Conservation (phyloP, 2,329 filamentous ascomycete species). For the Zymoseptoria ardabiliae region DNA sequence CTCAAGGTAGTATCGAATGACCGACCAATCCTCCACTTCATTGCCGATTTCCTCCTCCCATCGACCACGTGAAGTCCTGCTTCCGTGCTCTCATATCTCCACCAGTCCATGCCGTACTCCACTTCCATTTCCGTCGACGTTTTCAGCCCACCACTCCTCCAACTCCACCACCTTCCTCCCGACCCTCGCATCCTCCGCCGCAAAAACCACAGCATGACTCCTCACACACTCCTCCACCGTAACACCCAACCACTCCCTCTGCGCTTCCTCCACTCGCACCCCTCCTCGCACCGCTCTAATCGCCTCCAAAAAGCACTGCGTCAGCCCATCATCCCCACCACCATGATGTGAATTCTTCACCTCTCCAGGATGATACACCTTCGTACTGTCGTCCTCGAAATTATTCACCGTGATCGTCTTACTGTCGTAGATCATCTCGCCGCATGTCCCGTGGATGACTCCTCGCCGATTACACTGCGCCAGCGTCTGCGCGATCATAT, state of each 20-base stretch:
- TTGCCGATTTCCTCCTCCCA: too few relatives aligned
- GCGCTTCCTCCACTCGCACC: constrained; percentile 61
- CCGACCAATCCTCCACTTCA: too few relatives aligned
- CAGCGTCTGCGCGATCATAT: constrained; percentile 89
- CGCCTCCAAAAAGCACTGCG: constrained; percentile 73
- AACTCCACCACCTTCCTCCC: constrained; percentile 63
- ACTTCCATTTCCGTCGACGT: constrained; percentile 1
- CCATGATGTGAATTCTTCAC: constrained; percentile 50
- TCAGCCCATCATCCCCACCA: constrained; percentile 72
- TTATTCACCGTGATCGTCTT: constrained; percentile 66
- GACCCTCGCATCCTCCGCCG: constrained; percentile 76
- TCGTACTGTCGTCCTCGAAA: constrained; percentile 54
- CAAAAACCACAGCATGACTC: constrained; percentile 89
- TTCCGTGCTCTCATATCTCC: too few relatives aligned
- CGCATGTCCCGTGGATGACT: constrained; percentile 75
- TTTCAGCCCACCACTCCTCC: constrained; percentile 13
- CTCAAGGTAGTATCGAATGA: too few relatives aligned
- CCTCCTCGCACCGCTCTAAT: constrained; percentile 71
- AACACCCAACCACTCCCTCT: constrained; percentile 70
- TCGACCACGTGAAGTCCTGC: too few relatives aligned
- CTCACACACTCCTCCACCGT: constrained; percentile 79
- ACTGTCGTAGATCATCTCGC: constrained; percentile 82
- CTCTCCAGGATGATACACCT: constrained; percentile 53
- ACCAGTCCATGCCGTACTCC: too few relatives aligned
- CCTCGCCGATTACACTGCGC: constrained; percentile 81